Evolutionary conservation across 2,329 filamentous ascomycete genomes (phyloP).

Genomic region (Acarospora socialis): DNA sequence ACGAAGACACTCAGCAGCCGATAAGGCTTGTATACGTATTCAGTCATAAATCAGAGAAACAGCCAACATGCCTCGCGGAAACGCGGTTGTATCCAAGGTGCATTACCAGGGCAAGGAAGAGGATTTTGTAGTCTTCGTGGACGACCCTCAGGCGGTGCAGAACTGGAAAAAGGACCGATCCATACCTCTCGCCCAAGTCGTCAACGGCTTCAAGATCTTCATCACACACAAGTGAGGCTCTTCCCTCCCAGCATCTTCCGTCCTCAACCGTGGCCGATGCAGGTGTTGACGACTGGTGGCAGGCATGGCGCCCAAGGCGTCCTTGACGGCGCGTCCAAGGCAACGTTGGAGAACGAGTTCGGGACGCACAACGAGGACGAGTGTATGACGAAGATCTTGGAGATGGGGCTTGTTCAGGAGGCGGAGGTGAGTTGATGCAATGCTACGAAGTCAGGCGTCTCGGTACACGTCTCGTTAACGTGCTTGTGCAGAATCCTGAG

Average conservation of each 20-base stretch:
- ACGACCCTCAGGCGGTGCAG: conserved; percentile 48
- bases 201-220: conserved; percentile 81
- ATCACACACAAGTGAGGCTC: conserved; percentile 68
- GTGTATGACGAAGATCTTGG: conserved; percentile 65
- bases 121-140: conserved; percentile 55
- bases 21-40: no score
- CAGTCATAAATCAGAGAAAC: conserved; percentile 4
- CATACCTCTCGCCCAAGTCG: conserved; percentile 68
- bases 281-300: not conserved
- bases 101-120: conserved; percentile 67
- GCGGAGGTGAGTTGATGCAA: conserved; percentile 32
- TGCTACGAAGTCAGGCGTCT: not conserved
- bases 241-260: conserved; percentile 8
- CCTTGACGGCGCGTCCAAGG: conserved; percentile 61
- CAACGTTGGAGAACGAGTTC: conserved; percentile 70
- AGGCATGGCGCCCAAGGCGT: conserved; percentile 80
- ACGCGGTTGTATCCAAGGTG: conserved; percentile 58
- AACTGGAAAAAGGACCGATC: conserved; percentile 73
- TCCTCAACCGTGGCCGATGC: not conserved
- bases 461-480: conserved; percentile 11
- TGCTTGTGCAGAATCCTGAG: conserved; percentile 18
- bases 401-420: conserved; percentile 57
- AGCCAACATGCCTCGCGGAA: conserved; percentile 53
- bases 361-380: conserved; percentile 68
- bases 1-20: no score